Evolutionary conservation across 2,329 filamentous ascomycete species (phyloP).

Genomic region (Metarhizium brunneum): DNA sequence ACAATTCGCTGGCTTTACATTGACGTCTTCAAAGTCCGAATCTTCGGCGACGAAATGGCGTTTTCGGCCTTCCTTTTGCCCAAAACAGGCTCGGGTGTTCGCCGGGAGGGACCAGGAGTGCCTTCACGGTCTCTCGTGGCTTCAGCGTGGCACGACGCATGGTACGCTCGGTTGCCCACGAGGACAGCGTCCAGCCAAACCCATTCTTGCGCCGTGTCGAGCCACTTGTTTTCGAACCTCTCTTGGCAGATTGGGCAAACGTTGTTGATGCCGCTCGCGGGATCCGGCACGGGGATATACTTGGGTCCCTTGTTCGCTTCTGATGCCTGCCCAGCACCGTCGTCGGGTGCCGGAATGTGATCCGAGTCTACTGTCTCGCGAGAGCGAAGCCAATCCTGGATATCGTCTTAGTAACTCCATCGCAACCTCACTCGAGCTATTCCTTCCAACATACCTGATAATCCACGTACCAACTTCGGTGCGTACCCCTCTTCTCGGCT

Average conservation of each 20-base stretch:
- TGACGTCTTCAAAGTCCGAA: constrained; percentile 25
- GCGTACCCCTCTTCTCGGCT: constrained; percentile 74
- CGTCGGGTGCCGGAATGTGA: constrained; percentile 25
- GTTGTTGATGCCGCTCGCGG: constrained; percentile 62
- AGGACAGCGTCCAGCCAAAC: constrained; percentile 88
- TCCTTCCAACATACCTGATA: constrained; percentile 53
- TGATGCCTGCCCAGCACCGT: constrained; percentile 21
- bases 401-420: constrained; percentile 15
- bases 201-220: constrained; percentile 89
- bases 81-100: constrained; percentile 56
- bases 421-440: too few species aligned
- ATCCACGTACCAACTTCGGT: constrained; percentile 91
- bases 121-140: constrained; percentile 56
- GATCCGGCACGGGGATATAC: constrained; percentile 78
- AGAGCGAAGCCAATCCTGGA: constrained; percentile 80
- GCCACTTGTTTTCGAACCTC: constrained; percentile 85
- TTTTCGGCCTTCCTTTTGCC: constrained; percentile 71
- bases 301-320: constrained; percentile 38
- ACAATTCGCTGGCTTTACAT: constrained; percentile 11
- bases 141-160: constrained; percentile 83
- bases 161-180: constrained; percentile 72
- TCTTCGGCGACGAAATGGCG: constrained; percentile 28
- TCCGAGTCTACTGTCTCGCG: constrained; percentile 68
- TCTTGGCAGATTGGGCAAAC: constrained; percentile 94
- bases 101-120: constrained; percentile 30